Conservation (phyloP, 768 basidiomycete genomes). For the Rhodotorula toruloides region DNA sequence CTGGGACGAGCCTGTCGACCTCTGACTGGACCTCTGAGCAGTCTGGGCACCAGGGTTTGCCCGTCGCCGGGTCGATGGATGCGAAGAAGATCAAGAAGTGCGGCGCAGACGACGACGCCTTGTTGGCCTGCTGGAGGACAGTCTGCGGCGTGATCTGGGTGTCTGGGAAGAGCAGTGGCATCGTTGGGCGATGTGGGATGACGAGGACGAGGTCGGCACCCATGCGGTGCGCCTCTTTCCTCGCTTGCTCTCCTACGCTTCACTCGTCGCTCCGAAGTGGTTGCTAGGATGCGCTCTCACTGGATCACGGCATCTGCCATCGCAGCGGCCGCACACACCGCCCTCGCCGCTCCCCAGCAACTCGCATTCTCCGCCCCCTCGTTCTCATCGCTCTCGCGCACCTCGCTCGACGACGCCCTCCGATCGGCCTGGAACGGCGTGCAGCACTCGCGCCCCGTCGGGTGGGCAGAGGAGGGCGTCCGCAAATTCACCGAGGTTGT, state of each 20-base stretch:
- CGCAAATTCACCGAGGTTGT: slow-evolving; percentile 55
- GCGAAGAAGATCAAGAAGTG: slow-evolving; percentile 35
- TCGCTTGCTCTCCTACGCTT: not conserved
- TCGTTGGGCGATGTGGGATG: not conserved
- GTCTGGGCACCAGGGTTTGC: slow-evolving; percentile 29
- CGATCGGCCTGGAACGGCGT: slow-evolving; percentile 4
- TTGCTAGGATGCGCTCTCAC: not conserved
- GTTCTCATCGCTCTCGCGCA: not conserved
- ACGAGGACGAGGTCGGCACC: not conserved
- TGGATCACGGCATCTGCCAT: slow-evolving; percentile 2
- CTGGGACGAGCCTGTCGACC: slow-evolving; percentile 19
- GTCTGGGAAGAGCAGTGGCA: slow-evolving; percentile 23
- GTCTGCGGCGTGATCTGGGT: slow-evolving; percentile 3
- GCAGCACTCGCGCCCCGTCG: slow-evolving; percentile 5
- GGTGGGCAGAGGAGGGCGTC: slow-evolving; percentile 51
- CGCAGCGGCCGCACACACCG: not conserved
- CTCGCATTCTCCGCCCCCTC: slow-evolving; percentile 2
- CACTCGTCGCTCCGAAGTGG: not conserved
- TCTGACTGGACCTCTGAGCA: slow-evolving; percentile 3
- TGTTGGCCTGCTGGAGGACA: slow-evolving; percentile 11
- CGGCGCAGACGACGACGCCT: slow-evolving; percentile 6
- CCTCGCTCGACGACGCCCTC: not conserved
- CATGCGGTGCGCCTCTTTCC: not conserved
- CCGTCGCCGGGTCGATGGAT: slow-evolving; percentile 11
- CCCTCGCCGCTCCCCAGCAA: slow-evolving; percentile 20